Conservation (phyloP, 768 basidiomycete genomes). For the Boletus reticulatus region DNA sequence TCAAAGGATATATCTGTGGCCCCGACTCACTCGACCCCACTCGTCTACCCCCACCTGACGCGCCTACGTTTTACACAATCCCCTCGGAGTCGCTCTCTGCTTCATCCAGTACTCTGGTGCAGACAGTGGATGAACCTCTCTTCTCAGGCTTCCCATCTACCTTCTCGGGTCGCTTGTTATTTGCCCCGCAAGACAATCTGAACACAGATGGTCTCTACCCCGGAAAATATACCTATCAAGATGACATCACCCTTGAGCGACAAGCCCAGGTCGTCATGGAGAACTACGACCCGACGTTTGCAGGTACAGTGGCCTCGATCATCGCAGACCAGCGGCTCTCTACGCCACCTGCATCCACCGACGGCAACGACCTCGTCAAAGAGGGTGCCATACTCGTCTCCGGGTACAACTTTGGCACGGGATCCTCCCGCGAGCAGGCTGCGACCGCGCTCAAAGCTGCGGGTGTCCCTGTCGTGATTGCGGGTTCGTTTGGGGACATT, state of each 20-base stretch:
- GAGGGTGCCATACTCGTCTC: conserved; percentile 79
- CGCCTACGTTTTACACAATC: conserved; percentile 59
- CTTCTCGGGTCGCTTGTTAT: conserved; percentile 86
- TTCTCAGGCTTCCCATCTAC: conserved; percentile 78
- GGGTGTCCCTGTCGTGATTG: conserved; percentile 88
- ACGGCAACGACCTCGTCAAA: conserved; percentile 32
- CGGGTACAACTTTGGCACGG: conserved; percentile 98
- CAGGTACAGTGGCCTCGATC: conserved; percentile 60
- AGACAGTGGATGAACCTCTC: conserved; percentile 54
- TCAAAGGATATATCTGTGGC: conserved; percentile 87
- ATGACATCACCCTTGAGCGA: conserved; percentile 92
- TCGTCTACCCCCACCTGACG: conserved; percentile 45
- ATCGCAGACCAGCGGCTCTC: conserved; percentile 26
- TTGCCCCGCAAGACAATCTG: conserved; percentile 93
- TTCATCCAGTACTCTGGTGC: conserved; percentile 26
- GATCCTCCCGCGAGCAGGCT: conserved; percentile 97
- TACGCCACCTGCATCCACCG: conserved; percentile 6
- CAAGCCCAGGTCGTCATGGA: conserved; percentile 99
- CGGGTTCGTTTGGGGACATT: conserved; percentile 99
- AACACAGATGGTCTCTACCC: conserved; percentile 99
- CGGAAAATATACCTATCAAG: conserved; percentile 98
- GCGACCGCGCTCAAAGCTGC: conserved; percentile 96
- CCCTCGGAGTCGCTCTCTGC: conserved; percentile 29
- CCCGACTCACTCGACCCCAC: conserved; percentile 65
- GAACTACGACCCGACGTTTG: conserved; percentile 93